Percentiles rank a stretch among this genome's conserved stretches.
Evolutionary conservation across 2,329 filamentous ascomycete genomes (phyloP).

Genomic region (Fusarium liriodendri): DNA sequence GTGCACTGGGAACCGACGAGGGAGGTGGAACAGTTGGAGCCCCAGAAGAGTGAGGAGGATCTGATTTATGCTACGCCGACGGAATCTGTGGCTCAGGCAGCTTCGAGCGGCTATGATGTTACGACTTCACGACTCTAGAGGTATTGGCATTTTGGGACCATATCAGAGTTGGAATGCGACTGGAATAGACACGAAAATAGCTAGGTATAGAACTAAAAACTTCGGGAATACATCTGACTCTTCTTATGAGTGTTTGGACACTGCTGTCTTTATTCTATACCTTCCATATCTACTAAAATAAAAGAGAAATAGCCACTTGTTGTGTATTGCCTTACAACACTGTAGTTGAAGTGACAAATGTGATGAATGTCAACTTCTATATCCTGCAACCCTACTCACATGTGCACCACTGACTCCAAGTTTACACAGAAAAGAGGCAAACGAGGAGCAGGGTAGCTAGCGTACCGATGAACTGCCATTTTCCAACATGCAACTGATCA

Average conservation of each 20-base stretch:
- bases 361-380: neutral
- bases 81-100: neutral
- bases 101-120: neutral
- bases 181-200: too few species aligned
- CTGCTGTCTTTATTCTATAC: neutral
- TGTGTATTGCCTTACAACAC: neutral
- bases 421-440: neutral
- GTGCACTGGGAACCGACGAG: constrained; percentile 48
- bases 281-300: neutral
- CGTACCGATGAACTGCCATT: neutral
- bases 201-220: neutral
- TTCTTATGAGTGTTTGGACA: neutral
- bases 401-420: neutral
- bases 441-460: neutral
- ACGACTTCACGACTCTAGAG: neutral
- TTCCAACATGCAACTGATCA: neutral
- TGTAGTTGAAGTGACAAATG: neutral
- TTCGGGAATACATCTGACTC: neutral
- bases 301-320: neutral
- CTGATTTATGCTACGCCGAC: constrained; percentile 33
- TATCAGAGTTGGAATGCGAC: too few species aligned
- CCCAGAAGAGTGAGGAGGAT: constrained; percentile 33
- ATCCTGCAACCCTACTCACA: neutral
- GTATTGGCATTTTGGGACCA: neutral
- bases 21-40: constrained; percentile 40